phyloP scores from a whole-genome alignment of 2,329 filamentous ascomycete genomes.

The Aureobasidium sp. region DNA sequence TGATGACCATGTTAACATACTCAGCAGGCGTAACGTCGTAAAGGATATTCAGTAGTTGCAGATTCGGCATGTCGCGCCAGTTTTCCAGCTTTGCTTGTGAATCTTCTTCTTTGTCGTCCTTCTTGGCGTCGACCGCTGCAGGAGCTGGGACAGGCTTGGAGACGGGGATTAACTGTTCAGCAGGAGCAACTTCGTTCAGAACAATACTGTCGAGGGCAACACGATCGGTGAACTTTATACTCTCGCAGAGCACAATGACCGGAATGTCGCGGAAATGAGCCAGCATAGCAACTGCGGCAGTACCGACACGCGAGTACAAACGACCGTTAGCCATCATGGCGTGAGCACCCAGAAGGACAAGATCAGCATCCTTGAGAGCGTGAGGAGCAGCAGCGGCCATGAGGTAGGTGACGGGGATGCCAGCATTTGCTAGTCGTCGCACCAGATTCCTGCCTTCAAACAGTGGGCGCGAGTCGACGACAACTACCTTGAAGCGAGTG shows the following conservation, averaged over 20 bases:
- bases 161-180: conserved; percentile 51
- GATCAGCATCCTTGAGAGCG: conserved; percentile 61
- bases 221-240: conserved; percentile 86
- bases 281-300: conserved; percentile 75
- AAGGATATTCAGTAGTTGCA: conserved; percentile 65
- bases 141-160: background rate
- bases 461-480: conserved; percentile 69
- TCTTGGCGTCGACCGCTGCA: conserved; percentile 5
- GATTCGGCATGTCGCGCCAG: conserved; percentile 51
- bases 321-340: conserved; percentile 93
- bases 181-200: conserved; percentile 80
- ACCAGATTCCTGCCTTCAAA: conserved; percentile 66
- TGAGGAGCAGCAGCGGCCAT: conserved; percentile 70
- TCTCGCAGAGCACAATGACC: conserved; percentile 86
- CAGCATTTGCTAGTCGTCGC: conserved; percentile 58
- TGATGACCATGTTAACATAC: conserved; percentile 81
- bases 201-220: conserved; percentile 89
- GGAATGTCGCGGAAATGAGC: conserved; percentile 68
- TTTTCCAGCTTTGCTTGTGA: conserved; percentile 33
- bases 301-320: conserved; percentile 80
- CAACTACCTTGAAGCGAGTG: conserved; percentile 71
- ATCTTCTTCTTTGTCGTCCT: conserved; percentile 27
- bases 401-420: conserved; percentile 71
- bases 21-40: conserved; percentile 88
- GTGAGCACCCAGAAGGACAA: conserved; percentile 78